phyloP scores from a whole-genome alignment of 2,329 filamentous ascomycete species.

The Fonsecaea erecta region DNA sequence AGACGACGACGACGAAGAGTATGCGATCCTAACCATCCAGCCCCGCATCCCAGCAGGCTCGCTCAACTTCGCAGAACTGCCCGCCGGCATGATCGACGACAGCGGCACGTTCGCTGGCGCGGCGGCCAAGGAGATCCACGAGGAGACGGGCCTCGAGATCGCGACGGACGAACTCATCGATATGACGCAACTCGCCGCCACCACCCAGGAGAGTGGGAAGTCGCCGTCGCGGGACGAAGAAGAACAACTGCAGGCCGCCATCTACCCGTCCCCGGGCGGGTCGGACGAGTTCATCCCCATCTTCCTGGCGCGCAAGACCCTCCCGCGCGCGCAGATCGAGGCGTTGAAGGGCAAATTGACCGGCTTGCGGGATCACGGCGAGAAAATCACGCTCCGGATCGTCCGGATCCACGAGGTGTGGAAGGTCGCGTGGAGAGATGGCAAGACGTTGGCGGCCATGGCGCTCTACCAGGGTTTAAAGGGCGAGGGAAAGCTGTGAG shows the following conservation, averaged over 20 bases:
- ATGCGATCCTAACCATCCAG: constrained; percentile 61
- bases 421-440: constrained; percentile 60
- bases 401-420: constrained; percentile 58
- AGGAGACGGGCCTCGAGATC: constrained; percentile 62
- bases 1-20: constrained; percentile 45
- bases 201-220: neutral
- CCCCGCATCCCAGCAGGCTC: constrained; percentile 62
- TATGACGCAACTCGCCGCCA: constrained; percentile 56
- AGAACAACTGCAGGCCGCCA: constrained; percentile 51
- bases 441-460: constrained; percentile 60
- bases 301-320: constrained; percentile 60
- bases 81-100: constrained; percentile 66
- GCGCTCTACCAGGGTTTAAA: constrained; percentile 53
- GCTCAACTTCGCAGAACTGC: constrained; percentile 61
- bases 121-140: constrained; percentile 61
- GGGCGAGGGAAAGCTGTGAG: constrained; percentile 25
- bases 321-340: constrained; percentile 55
- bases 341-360: constrained; percentile 59
- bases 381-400: constrained; percentile 64
- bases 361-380: constrained; percentile 57
- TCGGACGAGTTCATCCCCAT: constrained; percentile 65
- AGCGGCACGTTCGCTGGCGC: constrained; percentile 58
- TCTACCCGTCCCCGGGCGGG: constrained; percentile 61
- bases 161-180: constrained; percentile 56
- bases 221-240: no score